These are phyloP conservation scores for Perkinsus olseni DNA, from an alignment of 169 alveolate species.

Conservation along the genomic window DNA sequence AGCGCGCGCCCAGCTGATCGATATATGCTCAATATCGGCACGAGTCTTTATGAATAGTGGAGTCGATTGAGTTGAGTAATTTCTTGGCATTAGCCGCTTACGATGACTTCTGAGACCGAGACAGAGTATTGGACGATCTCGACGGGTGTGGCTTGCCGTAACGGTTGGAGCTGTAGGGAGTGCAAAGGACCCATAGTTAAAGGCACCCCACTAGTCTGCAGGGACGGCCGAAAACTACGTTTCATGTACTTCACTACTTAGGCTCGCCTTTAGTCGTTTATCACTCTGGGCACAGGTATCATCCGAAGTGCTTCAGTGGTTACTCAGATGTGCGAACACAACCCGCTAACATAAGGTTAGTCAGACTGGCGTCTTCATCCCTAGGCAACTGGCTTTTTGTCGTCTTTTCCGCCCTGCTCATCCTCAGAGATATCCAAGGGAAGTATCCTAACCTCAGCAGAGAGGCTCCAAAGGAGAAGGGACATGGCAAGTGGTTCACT, in stretches of 20 bases:
- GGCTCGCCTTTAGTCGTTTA: not conserved
- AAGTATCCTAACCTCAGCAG: not conserved
- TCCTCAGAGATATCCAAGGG: not conserved
- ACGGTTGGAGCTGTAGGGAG: not conserved
- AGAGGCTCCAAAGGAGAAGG: not conserved
- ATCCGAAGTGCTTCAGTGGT: not conserved
- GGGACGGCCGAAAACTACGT: not conserved
- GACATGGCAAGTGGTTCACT: not conserved
- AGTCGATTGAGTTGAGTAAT: no score
- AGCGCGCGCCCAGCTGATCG: not conserved
- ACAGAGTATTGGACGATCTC: not conserved
- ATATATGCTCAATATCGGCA: no score
- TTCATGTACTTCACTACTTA: not conserved
- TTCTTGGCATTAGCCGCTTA: no score
- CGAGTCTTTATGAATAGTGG: no score
- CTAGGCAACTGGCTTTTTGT: not conserved
- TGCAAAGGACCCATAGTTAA: not conserved
- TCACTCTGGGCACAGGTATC: not conserved
- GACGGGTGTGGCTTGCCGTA: not conserved
- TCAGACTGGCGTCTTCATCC: no score
- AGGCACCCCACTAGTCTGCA: not conserved
- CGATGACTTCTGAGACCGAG: no score
- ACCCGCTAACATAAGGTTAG: not conserved
- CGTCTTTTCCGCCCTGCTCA: not conserved
- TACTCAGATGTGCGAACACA: not conserved